These are phyloP conservation scores for Saccharum hybrid DNA, from an alignment of 202 grass and related monocot genomes.

Conservation along the genomic window DNA sequence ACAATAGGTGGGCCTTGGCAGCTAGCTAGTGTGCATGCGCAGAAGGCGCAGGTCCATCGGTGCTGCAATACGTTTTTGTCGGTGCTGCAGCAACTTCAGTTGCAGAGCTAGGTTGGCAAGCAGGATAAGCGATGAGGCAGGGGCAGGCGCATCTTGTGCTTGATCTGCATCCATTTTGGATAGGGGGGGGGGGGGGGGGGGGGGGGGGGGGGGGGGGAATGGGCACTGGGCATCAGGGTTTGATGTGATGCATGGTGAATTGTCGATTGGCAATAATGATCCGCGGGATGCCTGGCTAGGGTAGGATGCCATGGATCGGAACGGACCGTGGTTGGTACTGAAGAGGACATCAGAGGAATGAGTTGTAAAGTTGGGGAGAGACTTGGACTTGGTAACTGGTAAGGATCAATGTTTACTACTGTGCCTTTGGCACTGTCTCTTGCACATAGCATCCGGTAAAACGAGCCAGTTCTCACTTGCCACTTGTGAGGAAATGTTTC, in stretches of 20 bases:
- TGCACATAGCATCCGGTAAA: background rate
- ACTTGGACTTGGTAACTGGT: no score
- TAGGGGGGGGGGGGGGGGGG: no score
- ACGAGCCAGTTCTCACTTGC: background rate
- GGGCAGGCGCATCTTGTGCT: constrained; percentile 39
- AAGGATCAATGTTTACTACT: background rate
- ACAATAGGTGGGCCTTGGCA: constrained; percentile 8
- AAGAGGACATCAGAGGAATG: background rate
- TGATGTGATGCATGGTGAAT: constrained; percentile 12
- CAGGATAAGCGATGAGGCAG: constrained; percentile 29
- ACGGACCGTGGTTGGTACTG: background rate
- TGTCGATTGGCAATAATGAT: background rate
- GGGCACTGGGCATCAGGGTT: constrained; percentile 22
- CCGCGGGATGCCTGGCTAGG: background rate
- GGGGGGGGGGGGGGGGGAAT: no score
- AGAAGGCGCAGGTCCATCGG: constrained; percentile 16
- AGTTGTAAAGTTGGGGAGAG: background rate
- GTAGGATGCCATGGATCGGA: background rate
- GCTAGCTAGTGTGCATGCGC: constrained; percentile 37
- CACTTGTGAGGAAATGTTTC: no score
- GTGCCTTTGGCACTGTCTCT: background rate
- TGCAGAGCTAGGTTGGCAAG: constrained; percentile 5
- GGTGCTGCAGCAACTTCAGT: background rate
- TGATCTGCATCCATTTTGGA: constrained; percentile 28
- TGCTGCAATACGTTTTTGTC: background rate